phyloP scores from a whole-genome alignment of 768 basidiomycete genomes.

The Cyclocybe aegerita region DNA sequence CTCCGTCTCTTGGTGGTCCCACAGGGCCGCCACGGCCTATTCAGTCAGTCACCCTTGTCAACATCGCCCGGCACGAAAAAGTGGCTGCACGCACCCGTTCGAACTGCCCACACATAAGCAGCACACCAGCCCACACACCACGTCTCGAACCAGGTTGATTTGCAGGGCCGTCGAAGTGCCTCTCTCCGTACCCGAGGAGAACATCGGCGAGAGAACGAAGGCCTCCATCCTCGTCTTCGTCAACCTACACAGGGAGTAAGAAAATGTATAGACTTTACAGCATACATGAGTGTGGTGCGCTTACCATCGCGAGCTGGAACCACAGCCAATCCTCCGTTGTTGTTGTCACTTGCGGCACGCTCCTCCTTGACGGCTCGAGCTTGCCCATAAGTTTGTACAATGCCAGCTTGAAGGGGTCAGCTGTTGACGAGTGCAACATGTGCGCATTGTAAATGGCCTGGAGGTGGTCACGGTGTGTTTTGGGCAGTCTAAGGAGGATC shows the following conservation, averaged over 20 bases:
- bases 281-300: neutral
- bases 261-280: neutral
- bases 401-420: slow-evolving; percentile 95
- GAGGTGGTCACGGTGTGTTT: slow-evolving; percentile 76
- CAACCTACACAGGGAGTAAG: slow-evolving; percentile 46
- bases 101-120: slow-evolving; percentile 92
- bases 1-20: slow-evolving; percentile 84
- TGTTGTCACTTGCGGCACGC: slow-evolving; percentile 79
- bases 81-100: slow-evolving; percentile 62
- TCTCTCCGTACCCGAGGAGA: slow-evolving; percentile 74
- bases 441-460: slow-evolving; percentile 81
- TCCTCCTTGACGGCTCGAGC: slow-evolving; percentile 78
- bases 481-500: slow-evolving; percentile 52
- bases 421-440: slow-evolving; percentile 83
- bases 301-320: slow-evolving; percentile 89
- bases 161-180: slow-evolving; percentile 74
- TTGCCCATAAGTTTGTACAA: slow-evolving; percentile 95
- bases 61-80: neutral
- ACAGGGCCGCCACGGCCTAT: slow-evolving; percentile 87
- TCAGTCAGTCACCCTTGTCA: neutral
- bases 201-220: slow-evolving; percentile 75
- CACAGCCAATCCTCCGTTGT: slow-evolving; percentile 99
- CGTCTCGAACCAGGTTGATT: slow-evolving; percentile 57
- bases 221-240: slow-evolving; percentile 81
- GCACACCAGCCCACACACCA: slow-evolving; percentile 78